Evolutionary conservation across 805 yeast species (phyloP).

Genomic region (Millerozyma acaciae): DNA sequence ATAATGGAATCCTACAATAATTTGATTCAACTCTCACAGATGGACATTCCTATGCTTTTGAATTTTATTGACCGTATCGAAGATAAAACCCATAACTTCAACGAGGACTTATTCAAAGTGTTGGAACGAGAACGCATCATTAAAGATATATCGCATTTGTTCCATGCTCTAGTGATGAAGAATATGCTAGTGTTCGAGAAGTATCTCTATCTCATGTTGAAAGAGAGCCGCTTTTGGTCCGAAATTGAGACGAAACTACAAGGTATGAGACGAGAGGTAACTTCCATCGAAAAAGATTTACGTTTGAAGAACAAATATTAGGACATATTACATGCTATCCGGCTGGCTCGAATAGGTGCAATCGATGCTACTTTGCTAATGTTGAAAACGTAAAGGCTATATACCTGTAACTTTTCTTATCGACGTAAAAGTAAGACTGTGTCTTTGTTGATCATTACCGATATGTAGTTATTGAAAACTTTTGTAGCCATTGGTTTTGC

Average conservation of each 20-base stretch:
- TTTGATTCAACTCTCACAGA: conserved; percentile 17
- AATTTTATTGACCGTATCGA: conserved; percentile 16
- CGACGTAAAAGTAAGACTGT: too few relatives aligned
- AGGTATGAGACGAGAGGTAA: conserved; percentile 7
- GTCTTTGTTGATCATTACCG: too few relatives aligned
- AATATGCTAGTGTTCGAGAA: conserved; percentile 27
- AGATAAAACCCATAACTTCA: conserved; percentile 15
- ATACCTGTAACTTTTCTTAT: too few relatives aligned
- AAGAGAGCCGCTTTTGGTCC: conserved; percentile 28
- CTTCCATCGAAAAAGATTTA: conserved; percentile 3
- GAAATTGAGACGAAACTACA: conserved; percentile 14
- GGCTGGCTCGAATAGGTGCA: too few relatives aligned
- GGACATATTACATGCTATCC: too few relatives aligned
- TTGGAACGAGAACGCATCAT: conserved; percentile 9
- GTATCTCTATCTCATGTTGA: conserved; percentile 16
- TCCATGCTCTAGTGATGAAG: conserved; percentile 23
- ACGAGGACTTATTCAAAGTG: conserved; percentile 8
- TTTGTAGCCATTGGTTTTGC: too few relatives aligned
- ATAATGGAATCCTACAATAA: conserved; percentile 19
- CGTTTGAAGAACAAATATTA: conserved; percentile 2
- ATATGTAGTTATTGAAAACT: too few relatives aligned
- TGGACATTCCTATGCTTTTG: conserved; percentile 18
- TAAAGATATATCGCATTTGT: conserved; percentile 12
- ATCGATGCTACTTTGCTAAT: too few relatives aligned
- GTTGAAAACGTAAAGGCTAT: too few relatives aligned